phyloP scores from a whole-genome alignment of 225 moss, liverwort and hornwort species.

The Rhytidiadelphus loreus region DNA sequence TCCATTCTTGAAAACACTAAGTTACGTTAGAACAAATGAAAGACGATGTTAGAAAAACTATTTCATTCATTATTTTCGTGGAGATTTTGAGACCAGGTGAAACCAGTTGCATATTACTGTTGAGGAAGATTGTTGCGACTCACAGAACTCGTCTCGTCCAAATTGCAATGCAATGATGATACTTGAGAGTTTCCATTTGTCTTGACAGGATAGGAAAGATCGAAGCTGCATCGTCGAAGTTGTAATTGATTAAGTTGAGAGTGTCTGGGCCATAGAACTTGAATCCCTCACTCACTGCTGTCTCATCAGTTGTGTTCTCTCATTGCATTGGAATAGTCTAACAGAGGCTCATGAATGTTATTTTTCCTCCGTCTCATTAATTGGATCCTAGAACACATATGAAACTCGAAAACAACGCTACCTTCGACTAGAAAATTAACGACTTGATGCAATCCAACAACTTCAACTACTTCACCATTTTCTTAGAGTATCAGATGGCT shows the following conservation, averaged over 20 bases:
- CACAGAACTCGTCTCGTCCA: conserved; percentile 6
- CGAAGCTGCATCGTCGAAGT: neutral
- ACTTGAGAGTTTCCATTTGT: conserved; percentile 18
- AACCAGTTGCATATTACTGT: neutral
- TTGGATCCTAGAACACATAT: neutral
- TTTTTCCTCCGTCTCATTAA: conserved; percentile 5
- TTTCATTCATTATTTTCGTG: too few relatives aligned
- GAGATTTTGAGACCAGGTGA: too few relatives aligned
- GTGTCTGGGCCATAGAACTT: too few relatives aligned
- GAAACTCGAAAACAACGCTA: neutral
- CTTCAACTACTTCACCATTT: neutral
- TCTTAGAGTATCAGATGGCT: neutral
- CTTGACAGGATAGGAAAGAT: neutral
- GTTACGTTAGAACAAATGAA: too few relatives aligned
- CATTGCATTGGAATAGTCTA: neutral
- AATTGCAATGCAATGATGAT: neutral
- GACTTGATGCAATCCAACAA: neutral
- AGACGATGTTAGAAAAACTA: too few relatives aligned
- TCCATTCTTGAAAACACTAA: too few relatives aligned
- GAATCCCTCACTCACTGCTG: too few relatives aligned
- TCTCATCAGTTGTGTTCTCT: neutral
- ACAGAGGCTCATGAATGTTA: neutral
- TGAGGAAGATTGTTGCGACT: neutral
- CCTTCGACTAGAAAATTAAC: neutral
- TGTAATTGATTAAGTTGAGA: too few relatives aligned